A percentile compares a stretch with the other conserved stretches of the same genome.
Evolutionary conservation across 2,329 filamentous ascomycete genomes (phyloP).

Genomic region (Cryphonectria japonica): DNA sequence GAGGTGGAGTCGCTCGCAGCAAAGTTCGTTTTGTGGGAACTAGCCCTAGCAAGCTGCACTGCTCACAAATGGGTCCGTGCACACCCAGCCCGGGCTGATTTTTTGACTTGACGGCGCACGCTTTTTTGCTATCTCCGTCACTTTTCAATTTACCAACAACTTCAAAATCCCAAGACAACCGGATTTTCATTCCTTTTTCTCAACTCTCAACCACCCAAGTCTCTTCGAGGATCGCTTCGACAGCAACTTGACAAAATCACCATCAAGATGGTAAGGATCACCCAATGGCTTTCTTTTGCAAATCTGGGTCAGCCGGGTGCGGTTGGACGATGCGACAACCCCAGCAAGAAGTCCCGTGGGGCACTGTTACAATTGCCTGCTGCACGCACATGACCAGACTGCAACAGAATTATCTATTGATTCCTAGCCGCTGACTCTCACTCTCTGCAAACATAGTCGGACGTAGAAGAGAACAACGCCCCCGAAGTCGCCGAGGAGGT

Average conservation of each 20-base stretch:
- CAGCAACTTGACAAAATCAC: slow-evolving; percentile 52
- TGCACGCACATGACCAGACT: slow-evolving; percentile 23
- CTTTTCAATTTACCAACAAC: slow-evolving; percentile 29
- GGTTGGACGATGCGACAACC: background rate
- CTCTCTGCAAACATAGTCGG: slow-evolving; percentile 70
- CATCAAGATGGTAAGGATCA: slow-evolving; percentile 63
- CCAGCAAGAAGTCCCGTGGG: slow-evolving; percentile 14
- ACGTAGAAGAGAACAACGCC: slow-evolving; percentile 99
- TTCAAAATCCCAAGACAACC: slow-evolving; percentile 32
- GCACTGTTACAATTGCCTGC: slow-evolving; percentile 5
- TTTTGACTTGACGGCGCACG: slow-evolving; percentile 21
- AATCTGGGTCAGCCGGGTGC: background rate
- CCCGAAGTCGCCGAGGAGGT: slow-evolving; percentile 86
- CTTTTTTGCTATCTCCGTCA: slow-evolving; percentile 28
- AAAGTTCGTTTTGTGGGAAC: slow-evolving; percentile 28
- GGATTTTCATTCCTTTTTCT: slow-evolving; percentile 29
- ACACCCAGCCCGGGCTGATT: slow-evolving; percentile 6
- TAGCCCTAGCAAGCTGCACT: slow-evolving; percentile 20
- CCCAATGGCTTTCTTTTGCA: background rate
- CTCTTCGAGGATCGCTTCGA: slow-evolving; percentile 73
- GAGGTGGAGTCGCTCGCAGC: slow-evolving; percentile 32
- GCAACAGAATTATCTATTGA: slow-evolving; percentile 26
- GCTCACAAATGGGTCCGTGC: slow-evolving; percentile 3
- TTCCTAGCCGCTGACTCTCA: slow-evolving; percentile 32
- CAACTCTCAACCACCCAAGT: slow-evolving; percentile 34